Base-by-base conservation (phyloP, 805 yeast genomes). In the Cyberlindnera mrakii region DNA sequence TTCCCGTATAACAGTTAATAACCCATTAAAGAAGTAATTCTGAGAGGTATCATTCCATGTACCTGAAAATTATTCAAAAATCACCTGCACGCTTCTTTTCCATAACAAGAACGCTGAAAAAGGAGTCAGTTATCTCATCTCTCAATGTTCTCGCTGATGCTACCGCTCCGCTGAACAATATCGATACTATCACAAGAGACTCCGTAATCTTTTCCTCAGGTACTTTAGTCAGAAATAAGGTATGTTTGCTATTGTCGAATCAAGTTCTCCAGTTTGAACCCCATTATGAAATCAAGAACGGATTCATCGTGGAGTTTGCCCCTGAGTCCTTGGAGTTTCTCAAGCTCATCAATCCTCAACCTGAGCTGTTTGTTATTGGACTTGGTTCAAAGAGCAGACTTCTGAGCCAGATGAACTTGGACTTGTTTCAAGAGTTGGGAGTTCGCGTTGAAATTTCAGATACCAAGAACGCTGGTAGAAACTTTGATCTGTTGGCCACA, bases 361-460 rank as follows among this genome's bases (percentile, higher is more conserved):
- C 95, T 0, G 95, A 86, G 55, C 67, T 86, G 36, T 52, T 84
- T 38, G 80, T 85, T 7, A 63, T 85, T 15, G 95, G 95, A 1
- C 64, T 84, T 19, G 95, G 95, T 0, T 66, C 68, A 45, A 69
- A 73, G 46, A 72, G 85, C 3, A 68, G 93, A 37, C 70, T 84
- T 60, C 65, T 86, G 50, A 74, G 80, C 30, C 80, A 78, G n/a
- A 50, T 59, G 9, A 80, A 82, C 39, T 66, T 74, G 38, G 60
- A 63, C 33, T 62, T 58, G 46, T 69, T 86, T 45, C 70, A 72
- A 20, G 60, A 66, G 6, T 61, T 82, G 45, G 95, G 95, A 0
- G 75, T 85, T n/a, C 82, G 79, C 54, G 57, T 80, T 16, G 93
- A 86, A 53, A 66, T 81, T 3, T 74, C 85, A 25, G 84, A 79